Evolutionary conservation across 2,329 filamentous ascomycete species (phyloP).

Genomic region (Monascus ruber): DNA sequence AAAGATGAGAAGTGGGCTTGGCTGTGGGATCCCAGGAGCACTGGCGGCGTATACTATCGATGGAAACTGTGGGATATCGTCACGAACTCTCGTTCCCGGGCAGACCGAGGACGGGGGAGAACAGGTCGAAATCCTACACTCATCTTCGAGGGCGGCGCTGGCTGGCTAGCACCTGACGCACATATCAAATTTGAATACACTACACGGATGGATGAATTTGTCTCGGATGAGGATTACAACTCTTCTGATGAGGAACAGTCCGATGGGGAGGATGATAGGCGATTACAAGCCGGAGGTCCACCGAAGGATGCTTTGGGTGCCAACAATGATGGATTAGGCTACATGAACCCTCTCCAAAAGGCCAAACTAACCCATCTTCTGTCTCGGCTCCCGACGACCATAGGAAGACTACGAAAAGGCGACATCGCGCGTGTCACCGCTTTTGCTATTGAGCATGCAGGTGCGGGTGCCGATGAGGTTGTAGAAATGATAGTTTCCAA

Average conservation of each 20-base stretch:
- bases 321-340: slow-evolving; percentile 43
- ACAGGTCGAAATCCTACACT: slow-evolving; percentile 43
- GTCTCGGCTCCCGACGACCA: slow-evolving; percentile 65
- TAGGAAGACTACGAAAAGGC: slow-evolving; percentile 64
- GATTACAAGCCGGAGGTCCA: slow-evolving; percentile 32
- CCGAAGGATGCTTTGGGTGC: slow-evolving; percentile 27
- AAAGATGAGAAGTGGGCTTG: slow-evolving; percentile 84
- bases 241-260: slow-evolving; percentile 73
- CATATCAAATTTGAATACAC: slow-evolving; percentile 70
- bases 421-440: slow-evolving; percentile 77
- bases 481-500: slow-evolving; percentile 82
- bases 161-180: slow-evolving; percentile 66
- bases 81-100: slow-evolving; percentile 46
- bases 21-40: slow-evolving; percentile 76
- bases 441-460: slow-evolving; percentile 82
- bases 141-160: slow-evolving; percentile 64
- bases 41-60: slow-evolving; percentile 78
- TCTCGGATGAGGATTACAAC: slow-evolving; percentile 74
- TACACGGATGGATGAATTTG: slow-evolving; percentile 64
- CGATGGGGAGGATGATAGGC: slow-evolving; percentile 33
- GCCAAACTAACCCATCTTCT: slow-evolving; percentile 75
- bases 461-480: slow-evolving; percentile 75
- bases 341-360: slow-evolving; percentile 72
- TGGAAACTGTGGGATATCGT: slow-evolving; percentile 83
- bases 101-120: slow-evolving; percentile 13